These are phyloP conservation scores for Trapa incisa DNA, from an alignment of 345 rosid genomes.

Conservation along the genomic window DNA sequence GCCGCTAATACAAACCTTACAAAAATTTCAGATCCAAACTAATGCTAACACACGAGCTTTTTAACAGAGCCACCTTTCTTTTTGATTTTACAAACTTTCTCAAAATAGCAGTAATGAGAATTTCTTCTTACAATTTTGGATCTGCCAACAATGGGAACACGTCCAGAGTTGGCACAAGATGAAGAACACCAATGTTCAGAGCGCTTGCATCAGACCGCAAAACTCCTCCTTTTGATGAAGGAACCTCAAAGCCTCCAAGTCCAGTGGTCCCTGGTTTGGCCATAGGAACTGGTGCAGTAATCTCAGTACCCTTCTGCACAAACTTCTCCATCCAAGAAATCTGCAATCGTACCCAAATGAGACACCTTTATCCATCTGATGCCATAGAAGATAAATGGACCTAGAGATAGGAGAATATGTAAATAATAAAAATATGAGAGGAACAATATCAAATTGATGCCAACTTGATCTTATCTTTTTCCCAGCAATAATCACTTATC, in stretches of 20 bases:
- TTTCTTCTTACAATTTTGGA: constrained; percentile 57
- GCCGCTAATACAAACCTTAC: not conserved
- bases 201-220: constrained; percentile 96
- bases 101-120: not conserved
- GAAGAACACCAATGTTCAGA: constrained; percentile 89
- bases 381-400: not conserved
- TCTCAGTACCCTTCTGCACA: constrained; percentile 85
- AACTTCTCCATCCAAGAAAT: constrained; percentile 99
- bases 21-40: not conserved
- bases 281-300: constrained; percentile 97
- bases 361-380: not conserved
- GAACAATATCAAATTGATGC: not conserved
- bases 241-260: constrained; percentile 99
- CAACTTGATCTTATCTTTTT: not conserved
- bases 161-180: constrained; percentile 89
- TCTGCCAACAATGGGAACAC: constrained; percentile 81
- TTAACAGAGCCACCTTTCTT: not conserved
- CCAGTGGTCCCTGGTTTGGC: constrained; percentile 91
- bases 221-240: constrained; percentile 81
- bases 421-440: not conserved
- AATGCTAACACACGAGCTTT: not conserved
- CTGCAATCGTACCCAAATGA: constrained; percentile 28
- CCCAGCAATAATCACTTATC: not conserved
- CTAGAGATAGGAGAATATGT: not conserved
- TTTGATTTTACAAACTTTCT: not conserved